Base-by-base conservation (phyloP, 2,329 filamentous ascomycete genomes). In the Colletotrichum euphorbiae region DNA sequence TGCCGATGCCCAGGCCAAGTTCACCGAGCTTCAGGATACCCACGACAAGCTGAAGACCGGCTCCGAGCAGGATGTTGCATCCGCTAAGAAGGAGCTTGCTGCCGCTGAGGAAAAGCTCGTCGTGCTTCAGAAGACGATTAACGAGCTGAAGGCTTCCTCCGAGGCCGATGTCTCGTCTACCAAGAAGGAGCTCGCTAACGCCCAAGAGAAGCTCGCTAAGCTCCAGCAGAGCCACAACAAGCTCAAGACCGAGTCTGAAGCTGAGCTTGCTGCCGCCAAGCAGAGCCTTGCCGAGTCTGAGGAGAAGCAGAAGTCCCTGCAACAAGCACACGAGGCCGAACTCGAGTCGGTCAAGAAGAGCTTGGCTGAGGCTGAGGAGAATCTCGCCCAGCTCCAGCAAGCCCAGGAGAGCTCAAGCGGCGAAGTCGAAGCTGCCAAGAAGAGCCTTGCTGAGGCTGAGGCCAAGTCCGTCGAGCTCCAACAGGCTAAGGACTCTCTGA, bases 41-140 rank as follows among this genome's bases (percentile, higher is more conserved):
- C 71, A 74, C 66, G 72, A 73, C 17, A 66, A 70, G 48, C 67
- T 76, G 7, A 76, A 77, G 74, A 75, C 72, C 57, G 70, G 77
- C 48, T 75, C 78, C n/a, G 76, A 77, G 7, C 74, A 73, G 38
- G 75, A 79, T 42, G 51, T 76, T 17, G 71, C 72, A 1, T 70
- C 76, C 28, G 71, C 76, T 3, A 72, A 76, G 75, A 76, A 76
- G 71, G 74, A 75, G 24, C 68, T 71, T 33, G 71, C 72, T 21
- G 72, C 74, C 36, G 71, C 72, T 69, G 71, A 75, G 67, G 73
- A 73, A 45, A 77, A 78, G 73, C 62, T 70, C 24, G 56, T 46
- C 24, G 21, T 67, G 8, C 64, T 72, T 17, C 67, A 72, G 36
- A 21, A 68, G 63, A 57, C 57, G 13, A 33, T 65, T 19, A 70